These are phyloP conservation scores for Vitis labrusca DNA, from an alignment of 164 flowering plant species.

Conservation along the genomic window DNA sequence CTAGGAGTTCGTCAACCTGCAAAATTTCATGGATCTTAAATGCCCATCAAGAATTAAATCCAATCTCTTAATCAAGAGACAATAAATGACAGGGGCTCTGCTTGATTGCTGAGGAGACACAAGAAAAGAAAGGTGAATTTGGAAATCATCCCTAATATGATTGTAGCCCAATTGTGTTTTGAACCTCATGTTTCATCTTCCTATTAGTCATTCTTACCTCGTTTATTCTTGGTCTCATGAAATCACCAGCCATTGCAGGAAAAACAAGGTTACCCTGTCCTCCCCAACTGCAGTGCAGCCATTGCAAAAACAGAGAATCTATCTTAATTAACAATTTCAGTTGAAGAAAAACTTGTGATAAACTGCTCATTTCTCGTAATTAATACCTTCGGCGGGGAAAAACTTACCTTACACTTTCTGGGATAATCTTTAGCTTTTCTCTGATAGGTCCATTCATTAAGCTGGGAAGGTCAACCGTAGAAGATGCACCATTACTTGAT, in stretches of 20 bases:
- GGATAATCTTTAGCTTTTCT: conserved; percentile 21
- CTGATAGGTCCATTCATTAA: conserved; percentile 26
- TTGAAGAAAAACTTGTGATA: too few relatives aligned
- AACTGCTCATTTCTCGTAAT: too few relatives aligned
- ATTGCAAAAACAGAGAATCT: background rate
- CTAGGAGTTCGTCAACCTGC: conserved; percentile 23
- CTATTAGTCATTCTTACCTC: conserved; percentile 14
- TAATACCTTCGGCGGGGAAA: background rate
- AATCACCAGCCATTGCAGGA: conserved; percentile 19
- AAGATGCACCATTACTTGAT: background rate
- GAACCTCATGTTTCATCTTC: background rate
- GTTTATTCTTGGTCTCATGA: conserved; percentile 26
- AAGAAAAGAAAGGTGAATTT: too few relatives aligned
- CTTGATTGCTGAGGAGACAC: too few relatives aligned
- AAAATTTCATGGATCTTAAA: background rate
- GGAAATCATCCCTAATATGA: too few relatives aligned
- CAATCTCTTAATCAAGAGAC: too few relatives aligned
- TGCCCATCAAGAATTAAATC: too few relatives aligned
- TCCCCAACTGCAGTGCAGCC: conserved; percentile 15
- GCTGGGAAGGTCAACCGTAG: background rate
- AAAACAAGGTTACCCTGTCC: conserved; percentile 19
- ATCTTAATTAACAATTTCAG: too few relatives aligned
- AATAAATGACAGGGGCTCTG: too few relatives aligned
- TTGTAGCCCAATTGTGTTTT: too few relatives aligned
- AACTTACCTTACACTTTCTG: conserved; percentile 17